Evolutionary conservation across 148 eudicot species (phyloP).

Genomic region (Rhododendron simsii): DNA sequence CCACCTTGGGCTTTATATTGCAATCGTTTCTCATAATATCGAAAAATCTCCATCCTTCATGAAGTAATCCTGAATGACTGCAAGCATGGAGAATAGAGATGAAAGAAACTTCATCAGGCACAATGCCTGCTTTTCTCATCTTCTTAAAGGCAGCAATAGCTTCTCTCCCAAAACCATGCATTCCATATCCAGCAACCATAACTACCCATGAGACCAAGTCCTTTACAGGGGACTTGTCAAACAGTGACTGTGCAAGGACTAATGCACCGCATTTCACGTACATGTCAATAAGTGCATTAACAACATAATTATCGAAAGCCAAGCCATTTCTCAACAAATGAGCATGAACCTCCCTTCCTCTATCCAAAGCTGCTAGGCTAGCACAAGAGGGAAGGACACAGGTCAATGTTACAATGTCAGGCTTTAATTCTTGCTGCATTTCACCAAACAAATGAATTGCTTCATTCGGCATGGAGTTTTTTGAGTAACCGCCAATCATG

Average conservation of each 20-base stretch:
- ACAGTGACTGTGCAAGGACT: conserved; percentile 36
- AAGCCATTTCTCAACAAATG: conserved; percentile 37
- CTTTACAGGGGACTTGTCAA: conserved; percentile 39
- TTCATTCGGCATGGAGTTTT: conserved; percentile 42
- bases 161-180: conserved; percentile 59
- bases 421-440: conserved; percentile 46
- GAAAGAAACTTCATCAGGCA: conserved; percentile 45
- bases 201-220: conserved; percentile 60
- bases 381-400: conserved; percentile 60
- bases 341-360: conserved; percentile 59
- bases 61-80: conserved; percentile 55
- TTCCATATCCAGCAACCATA: conserved; percentile 63
- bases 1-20: conserved; percentile 48
- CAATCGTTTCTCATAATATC: conserved; percentile 38
- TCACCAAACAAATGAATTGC: conserved; percentile 41
- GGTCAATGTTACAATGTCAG: conserved; percentile 55
- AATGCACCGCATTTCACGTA: conserved; percentile 57
- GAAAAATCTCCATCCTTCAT: conserved; percentile 50
- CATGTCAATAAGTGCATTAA: conserved; percentile 72
- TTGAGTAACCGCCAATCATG: conserved; percentile 63
- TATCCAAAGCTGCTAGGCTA: conserved; percentile 43
- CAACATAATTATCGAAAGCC: conserved; percentile 35
- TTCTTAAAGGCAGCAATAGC: conserved; percentile 38
- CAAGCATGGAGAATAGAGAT: conserved; percentile 52
- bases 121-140: conserved; percentile 43